Conservation (phyloP, 2,329 filamentous ascomycete genomes). For the Cercospora sp. region DNA sequence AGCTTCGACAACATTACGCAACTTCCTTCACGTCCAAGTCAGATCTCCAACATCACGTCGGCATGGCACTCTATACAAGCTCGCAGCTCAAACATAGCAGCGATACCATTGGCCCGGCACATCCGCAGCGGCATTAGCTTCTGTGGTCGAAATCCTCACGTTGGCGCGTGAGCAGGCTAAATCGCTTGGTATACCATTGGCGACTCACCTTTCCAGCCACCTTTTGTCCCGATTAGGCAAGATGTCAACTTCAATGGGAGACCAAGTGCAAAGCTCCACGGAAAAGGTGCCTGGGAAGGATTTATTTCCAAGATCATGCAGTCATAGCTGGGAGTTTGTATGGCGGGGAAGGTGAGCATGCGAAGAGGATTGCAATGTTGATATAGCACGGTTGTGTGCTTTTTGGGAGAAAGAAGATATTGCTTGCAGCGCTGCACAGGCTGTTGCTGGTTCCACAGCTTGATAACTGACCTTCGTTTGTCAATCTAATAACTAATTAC, state of each 20-base stretch:
- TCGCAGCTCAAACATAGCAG: slow-evolving; percentile 7
- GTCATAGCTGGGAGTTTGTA: background rate
- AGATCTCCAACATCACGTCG: background rate
- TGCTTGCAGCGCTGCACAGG: background rate
- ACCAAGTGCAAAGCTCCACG: background rate
- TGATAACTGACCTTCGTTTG: background rate
- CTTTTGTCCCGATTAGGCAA: slow-evolving; percentile 6
- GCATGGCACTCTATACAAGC: slow-evolving; percentile 11
- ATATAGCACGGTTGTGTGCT: slow-evolving; percentile 1
- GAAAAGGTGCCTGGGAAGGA: background rate
- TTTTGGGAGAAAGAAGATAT: background rate
- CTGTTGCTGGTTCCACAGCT: background rate
- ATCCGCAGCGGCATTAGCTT: background rate
- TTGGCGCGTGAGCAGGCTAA: background rate
- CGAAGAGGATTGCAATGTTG: background rate
- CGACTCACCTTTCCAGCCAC: slow-evolving; percentile 2
- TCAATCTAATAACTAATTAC: background rate
- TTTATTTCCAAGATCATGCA: background rate
- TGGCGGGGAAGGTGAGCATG: background rate
- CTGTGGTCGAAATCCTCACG: background rate
- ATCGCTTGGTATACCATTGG: slow-evolving; percentile 10
- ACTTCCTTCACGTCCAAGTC: slow-evolving; percentile 2
- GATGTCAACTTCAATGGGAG: background rate
- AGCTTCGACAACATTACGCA: background rate
- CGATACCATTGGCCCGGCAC: slow-evolving; percentile 1